A percentile compares a stretch with the other conserved stretches of the same genome.
Evolutionary conservation across 2,329 filamentous ascomycete species (phyloP).

Genomic region (Cordyceps pruinosa): DNA sequence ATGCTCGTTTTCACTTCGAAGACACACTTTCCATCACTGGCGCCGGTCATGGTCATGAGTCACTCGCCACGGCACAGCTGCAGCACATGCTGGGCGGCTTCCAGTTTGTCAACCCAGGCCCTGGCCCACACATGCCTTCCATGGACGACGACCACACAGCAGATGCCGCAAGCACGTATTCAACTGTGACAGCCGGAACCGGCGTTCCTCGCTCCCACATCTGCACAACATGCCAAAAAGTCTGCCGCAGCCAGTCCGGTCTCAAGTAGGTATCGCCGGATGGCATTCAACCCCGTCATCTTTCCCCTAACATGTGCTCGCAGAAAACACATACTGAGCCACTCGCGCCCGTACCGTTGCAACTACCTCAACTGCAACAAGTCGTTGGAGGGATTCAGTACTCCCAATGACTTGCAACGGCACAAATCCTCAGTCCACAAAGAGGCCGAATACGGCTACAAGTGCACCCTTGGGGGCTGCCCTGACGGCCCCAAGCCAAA

Average conservation of each 20-base stretch:
- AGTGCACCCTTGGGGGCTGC: slow-evolving; percentile 21
- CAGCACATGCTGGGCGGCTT: neutral
- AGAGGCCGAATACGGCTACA: slow-evolving; percentile 22
- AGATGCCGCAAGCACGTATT: neutral
- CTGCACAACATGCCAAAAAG: neutral
- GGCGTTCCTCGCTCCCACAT: neutral
- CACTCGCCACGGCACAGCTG: neutral
- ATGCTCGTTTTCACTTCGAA: neutral
- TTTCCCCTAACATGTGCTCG: neutral
- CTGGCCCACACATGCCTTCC: neutral
- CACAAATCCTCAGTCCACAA: slow-evolving; percentile 70
- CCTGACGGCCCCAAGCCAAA: slow-evolving; percentile 39
- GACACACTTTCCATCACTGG: neutral
- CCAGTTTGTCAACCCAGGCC: neutral
- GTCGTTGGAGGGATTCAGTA: slow-evolving; percentile 60
- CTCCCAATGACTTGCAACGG: slow-evolving; percentile 71
- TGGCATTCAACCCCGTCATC: neutral
- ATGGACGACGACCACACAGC: neutral
- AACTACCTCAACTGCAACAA: slow-evolving; percentile 46
- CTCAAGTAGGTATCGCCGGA: slow-evolving; percentile 3
- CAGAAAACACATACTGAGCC: slow-evolving; percentile 70
- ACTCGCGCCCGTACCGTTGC: slow-evolving; percentile 63
- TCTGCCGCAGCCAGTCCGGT: neutral
- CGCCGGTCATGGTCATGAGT: neutral
- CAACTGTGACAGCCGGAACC: neutral